Evolutionary conservation across 345 rosid species (phyloP).

Genomic region (Moricandia moricandioides): DNA sequence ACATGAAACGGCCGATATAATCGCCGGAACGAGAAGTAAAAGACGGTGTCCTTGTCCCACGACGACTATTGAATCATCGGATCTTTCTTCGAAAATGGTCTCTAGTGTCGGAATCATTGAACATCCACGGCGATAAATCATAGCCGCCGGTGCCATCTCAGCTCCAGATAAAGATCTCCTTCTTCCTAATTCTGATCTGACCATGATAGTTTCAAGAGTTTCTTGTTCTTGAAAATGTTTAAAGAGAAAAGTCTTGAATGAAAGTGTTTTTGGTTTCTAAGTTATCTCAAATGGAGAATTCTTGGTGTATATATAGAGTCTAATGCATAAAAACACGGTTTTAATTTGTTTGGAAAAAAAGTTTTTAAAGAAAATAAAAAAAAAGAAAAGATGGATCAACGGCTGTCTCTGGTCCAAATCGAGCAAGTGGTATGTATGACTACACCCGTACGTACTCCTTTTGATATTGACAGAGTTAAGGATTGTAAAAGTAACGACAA

Average conservation of each 20-base stretch:
- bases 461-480: constrained; percentile 22
- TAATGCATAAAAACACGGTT: constrained; percentile 29
- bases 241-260: constrained; percentile 2
- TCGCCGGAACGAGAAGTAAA: constrained; percentile 42
- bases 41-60: constrained; percentile 30
- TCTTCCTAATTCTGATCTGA: constrained; percentile 31
- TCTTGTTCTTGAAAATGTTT: constrained; percentile 26
- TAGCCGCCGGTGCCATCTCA: constrained; percentile 41
- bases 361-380: background rate
- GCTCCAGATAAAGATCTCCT: constrained; percentile 16
- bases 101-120: constrained; percentile 45
- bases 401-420: constrained; percentile 23
- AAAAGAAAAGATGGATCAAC: constrained; percentile 8
- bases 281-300: constrained; percentile 8
- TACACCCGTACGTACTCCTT: constrained; percentile 23
- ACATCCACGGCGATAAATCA: constrained; percentile 35
- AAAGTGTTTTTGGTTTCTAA: constrained; percentile 13
- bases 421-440: constrained; percentile 21
- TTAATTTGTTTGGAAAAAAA: constrained; percentile 6
- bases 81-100: constrained; percentile 50
- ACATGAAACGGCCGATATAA: constrained; percentile 38
- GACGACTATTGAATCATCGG: constrained; percentile 20
- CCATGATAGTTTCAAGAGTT: constrained; percentile 18
- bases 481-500: constrained; percentile 20
- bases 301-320: constrained; percentile 22